Percentiles rank a stretch among this genome's conserved stretches.
Conservation (phyloP, 768 basidiomycete species). For the Lentinula lateritia region DNA sequence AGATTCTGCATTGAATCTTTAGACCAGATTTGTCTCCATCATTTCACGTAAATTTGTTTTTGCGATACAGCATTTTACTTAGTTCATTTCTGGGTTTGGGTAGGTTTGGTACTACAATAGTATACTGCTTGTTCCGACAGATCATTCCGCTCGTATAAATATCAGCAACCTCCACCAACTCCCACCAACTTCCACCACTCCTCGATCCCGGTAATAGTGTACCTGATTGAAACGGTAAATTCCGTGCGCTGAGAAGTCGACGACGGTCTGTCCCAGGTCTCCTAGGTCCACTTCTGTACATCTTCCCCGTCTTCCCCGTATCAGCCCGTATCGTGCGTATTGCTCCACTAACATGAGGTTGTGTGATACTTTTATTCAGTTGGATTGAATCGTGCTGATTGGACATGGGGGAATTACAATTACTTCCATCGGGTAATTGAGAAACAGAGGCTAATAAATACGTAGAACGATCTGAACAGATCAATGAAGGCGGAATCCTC, state of each 20-base stretch:
- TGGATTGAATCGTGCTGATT: not conserved
- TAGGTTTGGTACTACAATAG: not conserved
- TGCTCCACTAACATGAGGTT: slow-evolving; percentile 7
- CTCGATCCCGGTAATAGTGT: not conserved
- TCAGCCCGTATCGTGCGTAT: not conserved
- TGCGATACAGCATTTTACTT: not conserved
- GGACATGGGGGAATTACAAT: not conserved
- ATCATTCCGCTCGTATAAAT: not conserved
- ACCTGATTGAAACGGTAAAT: not conserved
- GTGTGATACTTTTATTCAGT: slow-evolving; percentile 2
- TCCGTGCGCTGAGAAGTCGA: not conserved
- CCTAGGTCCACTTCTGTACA: not conserved
- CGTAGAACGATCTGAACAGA: too few species aligned
- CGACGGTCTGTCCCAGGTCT: not conserved
- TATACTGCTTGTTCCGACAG: too few species aligned
- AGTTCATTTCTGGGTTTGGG: not conserved
- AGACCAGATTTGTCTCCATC: not conserved
- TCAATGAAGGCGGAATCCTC: too few species aligned
- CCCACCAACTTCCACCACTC: not conserved
- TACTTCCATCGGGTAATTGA: not conserved
- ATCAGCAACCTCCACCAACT: not conserved
- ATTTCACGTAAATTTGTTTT: not conserved
- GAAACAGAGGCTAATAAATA: not conserved
- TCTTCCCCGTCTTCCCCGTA: not conserved
- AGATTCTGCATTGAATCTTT: not conserved